Conservation (phyloP, 2,329 filamentous ascomycete genomes). For the Stagonosporopsis chrysanthemi region DNA sequence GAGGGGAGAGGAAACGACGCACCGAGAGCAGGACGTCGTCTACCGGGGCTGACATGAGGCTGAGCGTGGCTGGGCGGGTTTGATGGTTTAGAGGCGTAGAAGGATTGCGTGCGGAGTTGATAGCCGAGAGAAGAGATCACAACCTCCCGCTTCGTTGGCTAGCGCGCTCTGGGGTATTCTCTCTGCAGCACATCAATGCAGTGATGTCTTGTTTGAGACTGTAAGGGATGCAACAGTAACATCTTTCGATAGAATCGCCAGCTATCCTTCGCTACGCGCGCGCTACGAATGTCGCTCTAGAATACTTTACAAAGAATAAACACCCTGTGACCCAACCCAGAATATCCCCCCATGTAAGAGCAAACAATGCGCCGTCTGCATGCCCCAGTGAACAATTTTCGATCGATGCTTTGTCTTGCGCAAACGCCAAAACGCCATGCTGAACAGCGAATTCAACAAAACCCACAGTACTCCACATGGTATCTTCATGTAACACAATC, state of each 20-base stretch:
- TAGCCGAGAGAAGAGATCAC: background rate
- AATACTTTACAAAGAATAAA: constrained; percentile 11
- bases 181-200: no score
- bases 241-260: background rate
- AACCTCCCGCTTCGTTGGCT: no score
- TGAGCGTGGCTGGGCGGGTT: background rate
- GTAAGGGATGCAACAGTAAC: no score
- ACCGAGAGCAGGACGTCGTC: constrained; percentile 42
- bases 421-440: constrained; percentile 22
- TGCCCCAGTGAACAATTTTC: constrained; percentile 16
- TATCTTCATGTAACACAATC: constrained; percentile 2
- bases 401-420: constrained; percentile 17
- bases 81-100: no score
- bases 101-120: background rate
- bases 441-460: background rate
- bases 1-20: constrained; percentile 11
- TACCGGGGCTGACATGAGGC: constrained; percentile 31
- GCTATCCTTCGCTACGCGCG: background rate
- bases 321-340: background rate
- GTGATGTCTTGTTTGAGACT: no score
- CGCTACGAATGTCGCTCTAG: constrained; percentile 8
- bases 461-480: constrained; percentile 7
- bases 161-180: no score
- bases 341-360: constrained; percentile 10
- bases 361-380: constrained; percentile 15